phyloP scores from a whole-genome alignment of 805 yeast species.

The Candida koratica region DNA sequence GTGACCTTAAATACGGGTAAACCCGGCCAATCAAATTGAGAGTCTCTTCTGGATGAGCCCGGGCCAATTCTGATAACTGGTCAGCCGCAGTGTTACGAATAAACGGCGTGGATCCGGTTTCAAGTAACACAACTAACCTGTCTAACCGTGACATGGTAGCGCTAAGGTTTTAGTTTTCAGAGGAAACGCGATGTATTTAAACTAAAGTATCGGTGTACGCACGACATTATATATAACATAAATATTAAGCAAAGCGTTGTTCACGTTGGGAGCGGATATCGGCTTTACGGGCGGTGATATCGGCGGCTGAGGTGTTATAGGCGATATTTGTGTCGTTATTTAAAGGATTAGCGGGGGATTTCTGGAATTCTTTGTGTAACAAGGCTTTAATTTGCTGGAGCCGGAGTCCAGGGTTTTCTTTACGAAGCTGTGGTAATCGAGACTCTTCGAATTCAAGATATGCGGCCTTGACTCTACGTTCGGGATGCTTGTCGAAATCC shows the following conservation, averaged over 20 bases:
- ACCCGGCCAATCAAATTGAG: constrained; percentile 80
- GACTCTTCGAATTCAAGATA: constrained; percentile 64
- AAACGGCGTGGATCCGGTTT: constrained; percentile 91
- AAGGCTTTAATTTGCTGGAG: constrained; percentile 74
- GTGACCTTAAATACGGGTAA: constrained; percentile 78
- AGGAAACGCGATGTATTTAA: constrained; percentile 3
- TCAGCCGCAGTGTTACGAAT: constrained; percentile 96
- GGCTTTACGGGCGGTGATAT: constrained; percentile 43
- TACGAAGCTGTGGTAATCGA: constrained; percentile 66
- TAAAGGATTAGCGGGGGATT: constrained; percentile 78
- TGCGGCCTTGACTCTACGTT: constrained; percentile 83
- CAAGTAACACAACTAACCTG: constrained; percentile 59
- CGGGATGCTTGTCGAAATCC: constrained; percentile 82
- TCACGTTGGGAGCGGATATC: constrained; percentile 52
- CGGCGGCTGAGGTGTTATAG: constrained; percentile 58
- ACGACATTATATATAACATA: constrained; percentile 9
- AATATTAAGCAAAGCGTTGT: constrained; percentile 7
- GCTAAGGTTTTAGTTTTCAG: too few relatives aligned
- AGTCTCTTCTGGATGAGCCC: constrained; percentile 91
- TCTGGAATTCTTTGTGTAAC: constrained; percentile 75
- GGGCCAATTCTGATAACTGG: constrained; percentile 90
- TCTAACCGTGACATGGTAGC: constrained; percentile 56
- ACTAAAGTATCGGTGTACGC: constrained; percentile 3
- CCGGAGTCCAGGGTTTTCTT: constrained; percentile 77
- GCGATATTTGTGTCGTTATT: constrained; percentile 64